Evolutionary conservation across 352 stramenopile genomes (phyloP), one percentile per base, ranked within the genome.

Genomic region (Phytopythium mirpurense): DNA sequence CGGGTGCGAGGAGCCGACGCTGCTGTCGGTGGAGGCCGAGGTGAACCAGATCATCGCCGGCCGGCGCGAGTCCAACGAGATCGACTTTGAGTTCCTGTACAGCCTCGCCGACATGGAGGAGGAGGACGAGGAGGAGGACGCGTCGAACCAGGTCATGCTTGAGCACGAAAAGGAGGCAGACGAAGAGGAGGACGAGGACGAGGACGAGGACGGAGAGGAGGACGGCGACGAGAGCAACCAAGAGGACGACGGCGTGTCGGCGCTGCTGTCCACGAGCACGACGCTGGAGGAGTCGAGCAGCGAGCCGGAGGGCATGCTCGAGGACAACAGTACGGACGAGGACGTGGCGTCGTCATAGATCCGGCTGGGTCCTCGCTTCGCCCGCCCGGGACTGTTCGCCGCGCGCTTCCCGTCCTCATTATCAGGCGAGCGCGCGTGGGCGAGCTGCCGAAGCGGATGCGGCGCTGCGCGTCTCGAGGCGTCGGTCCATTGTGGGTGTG

Each of bases 1-100:
- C 26, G 83, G 83, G n/a, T 93, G 77, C 48, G 75, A 79, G 19
- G 74, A 87, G 47, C 72, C 78, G 14, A 72, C 74, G 27, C 86
- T 93, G 49, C 68, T 74, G 21, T 74, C 65, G n/a, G 83, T 90
- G 35, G 79, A 90, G 56, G 83, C 78, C 19, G 79, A 93, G 43
- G 75, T 93, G 65, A 93, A 93, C 60, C 57, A 79, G 34, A 93
- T 93, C 55, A 93, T 93, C 53, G 67, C 78, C 19, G 67, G 88
- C 59, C 68, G 83, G 58, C 75, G 78, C 57, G 83, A 93, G 62
- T 90, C 83, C 37, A 93, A 93, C 51, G 83, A 90, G 57, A 76
- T 84, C 21, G 83, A 93, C 60, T 84, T 86, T 56, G 73, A 88
- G 45, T 90, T 85, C 50, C 71, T 93, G 54, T 90, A 88, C 48